phyloP scores from a whole-genome alignment of 2,329 filamentous ascomycete genomes.

The Aspergillus felis region DNA sequence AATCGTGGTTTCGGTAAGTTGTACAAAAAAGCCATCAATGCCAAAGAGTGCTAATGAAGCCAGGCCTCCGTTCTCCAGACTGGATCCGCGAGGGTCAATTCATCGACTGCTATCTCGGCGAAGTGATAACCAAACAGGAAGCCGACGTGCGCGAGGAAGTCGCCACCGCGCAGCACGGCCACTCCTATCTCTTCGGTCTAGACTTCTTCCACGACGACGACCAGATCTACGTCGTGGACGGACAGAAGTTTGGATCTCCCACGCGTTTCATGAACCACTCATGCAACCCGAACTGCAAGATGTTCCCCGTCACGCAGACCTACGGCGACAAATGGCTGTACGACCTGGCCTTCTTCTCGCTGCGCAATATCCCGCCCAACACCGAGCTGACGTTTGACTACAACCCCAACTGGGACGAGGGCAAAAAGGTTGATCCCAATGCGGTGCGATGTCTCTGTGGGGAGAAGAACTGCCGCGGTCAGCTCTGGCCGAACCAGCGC shows the following conservation, averaged over 20 bases:
- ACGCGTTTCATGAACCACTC: slow-evolving; percentile 49
- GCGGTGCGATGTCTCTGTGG: slow-evolving; percentile 44
- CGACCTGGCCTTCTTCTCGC: slow-evolving; percentile 46
- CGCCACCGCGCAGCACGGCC: slow-evolving; percentile 18
- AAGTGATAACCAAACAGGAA: slow-evolving; percentile 37
- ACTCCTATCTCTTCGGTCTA: slow-evolving; percentile 42
- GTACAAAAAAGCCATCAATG: not conserved
- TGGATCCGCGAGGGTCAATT: slow-evolving; percentile 41
- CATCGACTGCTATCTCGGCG: slow-evolving; percentile 44
- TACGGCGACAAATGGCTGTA: slow-evolving; percentile 41
- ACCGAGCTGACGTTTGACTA: slow-evolving; percentile 49
- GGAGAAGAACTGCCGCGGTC: slow-evolving; percentile 40
- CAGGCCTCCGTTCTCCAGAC: slow-evolving; percentile 39
- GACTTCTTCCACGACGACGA: slow-evolving; percentile 34
- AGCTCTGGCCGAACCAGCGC: slow-evolving; percentile 41
- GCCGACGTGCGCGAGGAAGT: slow-evolving; percentile 38
- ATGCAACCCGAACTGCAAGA: slow-evolving; percentile 45
- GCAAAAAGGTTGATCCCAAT: slow-evolving; percentile 29
- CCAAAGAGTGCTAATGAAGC: not conserved
- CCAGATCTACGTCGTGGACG: slow-evolving; percentile 41
- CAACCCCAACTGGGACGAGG: slow-evolving; percentile 29
- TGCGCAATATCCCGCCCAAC: slow-evolving; percentile 37
- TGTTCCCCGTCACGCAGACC: slow-evolving; percentile 40
- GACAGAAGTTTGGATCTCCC: slow-evolving; percentile 38
- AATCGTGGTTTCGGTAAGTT: slow-evolving; percentile 39